phyloP scores from a whole-genome alignment of 2,329 filamentous ascomycete genomes.

The Leptographium radiaticola region DNA sequence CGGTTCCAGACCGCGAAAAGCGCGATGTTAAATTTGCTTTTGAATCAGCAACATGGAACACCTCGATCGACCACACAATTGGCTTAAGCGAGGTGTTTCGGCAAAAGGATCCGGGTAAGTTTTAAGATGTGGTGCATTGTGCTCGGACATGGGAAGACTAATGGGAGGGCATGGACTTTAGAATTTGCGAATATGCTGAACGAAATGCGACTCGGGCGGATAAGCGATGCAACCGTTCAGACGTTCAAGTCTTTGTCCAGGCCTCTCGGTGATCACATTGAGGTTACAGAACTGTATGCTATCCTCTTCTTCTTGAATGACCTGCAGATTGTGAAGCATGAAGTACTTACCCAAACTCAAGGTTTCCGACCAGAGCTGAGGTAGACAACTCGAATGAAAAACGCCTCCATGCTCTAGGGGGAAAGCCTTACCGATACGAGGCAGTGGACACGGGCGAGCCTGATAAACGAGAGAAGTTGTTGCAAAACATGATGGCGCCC shows the following conservation, averaged over 20 bases:
- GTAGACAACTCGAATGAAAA: conserved; percentile 75
- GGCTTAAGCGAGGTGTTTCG: conserved; percentile 91
- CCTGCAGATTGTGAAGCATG: conserved; percentile 11
- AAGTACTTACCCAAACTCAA: conserved; percentile 15
- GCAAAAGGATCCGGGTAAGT: conserved; percentile 65
- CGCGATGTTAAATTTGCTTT: conserved; percentile 77
- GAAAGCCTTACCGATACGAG: conserved; percentile 54
- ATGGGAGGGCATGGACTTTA: conserved; percentile 14
- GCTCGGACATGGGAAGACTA: conserved; percentile 13
- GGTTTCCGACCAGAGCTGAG: conserved; percentile 79
- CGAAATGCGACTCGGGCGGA: conserved; percentile 83
- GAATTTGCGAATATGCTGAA: conserved; percentile 93
- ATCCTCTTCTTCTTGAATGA: neutral
- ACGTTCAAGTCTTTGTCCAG: conserved; percentile 64
- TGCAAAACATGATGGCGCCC: conserved; percentile 89
- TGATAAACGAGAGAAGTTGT: conserved; percentile 57
- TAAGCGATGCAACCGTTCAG: conserved; percentile 61
- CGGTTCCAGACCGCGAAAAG: conserved; percentile 67
- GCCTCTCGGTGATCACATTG: conserved; percentile 57
- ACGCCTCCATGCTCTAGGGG: conserved; percentile 59
- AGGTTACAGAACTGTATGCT: conserved; percentile 69
- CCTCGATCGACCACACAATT: conserved; percentile 89
- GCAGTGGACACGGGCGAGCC: conserved; percentile 66
- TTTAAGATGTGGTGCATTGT: neutral
- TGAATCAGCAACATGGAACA: conserved; percentile 82